Base-by-base conservation (phyloP, 805 yeast species). In the Yarrowia hollandica region DNA sequence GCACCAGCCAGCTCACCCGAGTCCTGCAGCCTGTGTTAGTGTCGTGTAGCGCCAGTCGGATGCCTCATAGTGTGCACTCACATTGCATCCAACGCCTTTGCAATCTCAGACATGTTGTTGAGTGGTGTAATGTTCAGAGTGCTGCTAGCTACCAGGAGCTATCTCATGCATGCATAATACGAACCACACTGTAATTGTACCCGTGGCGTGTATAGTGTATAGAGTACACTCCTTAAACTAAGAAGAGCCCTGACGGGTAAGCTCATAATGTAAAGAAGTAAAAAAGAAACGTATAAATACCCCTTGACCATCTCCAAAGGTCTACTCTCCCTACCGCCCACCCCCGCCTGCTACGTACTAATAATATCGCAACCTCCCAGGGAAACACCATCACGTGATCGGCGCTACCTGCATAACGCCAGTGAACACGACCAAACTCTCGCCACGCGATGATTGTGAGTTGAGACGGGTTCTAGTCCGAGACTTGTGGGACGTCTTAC, bases 361-460 rank as follows among this genome's bases (percentile, higher is more conserved):
- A 8, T 37, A 37, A 37, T 37, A 37, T 38, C 42, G 28, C 42
- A 39, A 39, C 18, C 30, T 39, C 31, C 46, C 31, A 41, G 18
- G 21, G 4, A 12, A 26, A 30, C 34, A 7, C n/a, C 33, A 19
- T 30, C 52, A 44, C 52, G 52, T 44, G 52, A 44, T n/a, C 18
- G 18, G 22, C 33, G 8, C 44, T 9, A 25, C 25, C 21, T 44
- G 35, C 52, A 44, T 28, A 42, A 44, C 26, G 35, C 35, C 34
- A 18, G 14, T n/a, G 35, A 25, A 30, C 52, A 30, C 52, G 50
- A 44, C 48, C 33, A 44, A 44, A 44, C 52, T 44, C 52, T 44
- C 52, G 21, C 55, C 39, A 31, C 55, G 39, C 55, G 39, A 48
- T 48, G 55, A 48, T 48, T 31, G 55, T 48, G 39, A 48, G 55